Evolutionary conservation across 441 rosid genomes (phyloP), one percentile per base, ranked within the genome.

Genomic region (Mallotus japonicus): DNA sequence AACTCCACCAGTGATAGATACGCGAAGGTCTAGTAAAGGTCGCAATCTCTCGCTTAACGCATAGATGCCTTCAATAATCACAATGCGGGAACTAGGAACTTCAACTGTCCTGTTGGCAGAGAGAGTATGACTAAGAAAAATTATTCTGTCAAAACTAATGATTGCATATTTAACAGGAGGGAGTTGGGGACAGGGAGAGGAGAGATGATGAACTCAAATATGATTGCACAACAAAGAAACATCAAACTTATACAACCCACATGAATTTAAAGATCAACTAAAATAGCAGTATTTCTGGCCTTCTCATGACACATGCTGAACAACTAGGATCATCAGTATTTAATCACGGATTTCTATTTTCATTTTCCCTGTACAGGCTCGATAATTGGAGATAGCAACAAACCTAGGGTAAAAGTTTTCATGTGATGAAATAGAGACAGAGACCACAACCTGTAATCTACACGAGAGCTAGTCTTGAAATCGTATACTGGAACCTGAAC

Each of bases 1-100:
- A 83, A 95, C 90, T 69, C 98, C 98, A 67, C 98, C 99, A 19
- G 98, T 95, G 70, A 95, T 87, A 74, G 99, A 95, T 65, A 93
- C 97, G 40, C 99, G 97, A 71, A 95, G 95, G 83, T 93, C 98
- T n/a, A 95, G 89, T 70, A 93, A 78, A 69, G 98, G 96, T 24
- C 95, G 85, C 81, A 95, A 80, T 78, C 77, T 93, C 79, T 91
- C 99, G 66, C 96, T 93, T 77, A 95, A 85, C 53, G 98, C 97
- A 57, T 91, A 93, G 66, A 93, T 92, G 67, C 99, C 98, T 86
- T 95, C 99, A 75, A 95, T 87, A 78, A 95, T 81, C 82, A 95
- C 95, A 78, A 95, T 87, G 75, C 93, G 88, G 54, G 97, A 95
- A 76, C 88, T 87, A 76, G 98, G 99, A 70, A 91, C 95, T 78